These are phyloP conservation scores for Leishmania amazonensis DNA, from an alignment of 208 protist species.

Conservation along the genomic window DNA sequence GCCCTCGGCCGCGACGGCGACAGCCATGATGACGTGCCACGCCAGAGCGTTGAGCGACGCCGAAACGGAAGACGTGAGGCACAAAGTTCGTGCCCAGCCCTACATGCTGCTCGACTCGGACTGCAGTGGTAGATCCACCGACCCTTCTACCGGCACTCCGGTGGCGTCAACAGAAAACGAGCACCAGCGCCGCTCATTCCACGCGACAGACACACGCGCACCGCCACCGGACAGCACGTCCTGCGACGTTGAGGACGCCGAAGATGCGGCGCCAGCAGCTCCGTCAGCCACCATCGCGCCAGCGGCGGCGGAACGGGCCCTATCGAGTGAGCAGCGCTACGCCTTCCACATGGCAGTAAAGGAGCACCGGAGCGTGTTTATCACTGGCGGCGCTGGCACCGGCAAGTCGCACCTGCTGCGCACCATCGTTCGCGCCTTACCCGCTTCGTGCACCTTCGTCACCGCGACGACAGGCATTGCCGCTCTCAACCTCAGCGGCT, in stretches of 20 bases:
- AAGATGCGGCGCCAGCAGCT: not conserved
- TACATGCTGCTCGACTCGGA: constrained; percentile 23
- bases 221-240: not conserved
- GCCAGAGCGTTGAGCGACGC: not conserved
- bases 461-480: constrained; percentile 90
- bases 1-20: not conserved
- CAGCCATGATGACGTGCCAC: not conserved
- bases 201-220: not conserved
- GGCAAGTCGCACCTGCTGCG: constrained; percentile 89
- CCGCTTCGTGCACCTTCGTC: constrained; percentile 57
- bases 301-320: not conserved
- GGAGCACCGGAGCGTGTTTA: constrained; percentile 66
- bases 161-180: not conserved
- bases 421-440: constrained; percentile 63
- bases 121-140: not conserved
- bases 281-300: not conserved
- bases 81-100: not conserved
- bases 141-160: not conserved
- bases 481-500: constrained; percentile 84
- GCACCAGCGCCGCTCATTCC: not conserved
- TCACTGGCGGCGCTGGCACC: constrained; percentile 89
- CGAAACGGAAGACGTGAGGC: not conserved
- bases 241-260: not conserved
- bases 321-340: constrained; percentile 71
- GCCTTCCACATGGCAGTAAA: constrained; percentile 49